Evolutionary conservation across 371 early-diverging fungal genomes (phyloP).

Genomic region (Smittium mucronatum): DNA sequence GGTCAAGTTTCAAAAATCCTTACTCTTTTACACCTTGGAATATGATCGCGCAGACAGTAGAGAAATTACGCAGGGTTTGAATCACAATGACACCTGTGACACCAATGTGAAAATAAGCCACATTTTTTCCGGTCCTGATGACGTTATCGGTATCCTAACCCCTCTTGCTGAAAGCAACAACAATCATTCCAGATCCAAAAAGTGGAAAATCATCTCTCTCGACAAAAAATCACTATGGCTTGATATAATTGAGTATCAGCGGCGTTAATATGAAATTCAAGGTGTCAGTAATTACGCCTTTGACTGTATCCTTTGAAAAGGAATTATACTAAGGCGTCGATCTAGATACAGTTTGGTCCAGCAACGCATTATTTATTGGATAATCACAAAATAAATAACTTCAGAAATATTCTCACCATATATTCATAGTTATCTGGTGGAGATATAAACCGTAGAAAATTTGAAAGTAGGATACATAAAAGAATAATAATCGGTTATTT

Average conservation of each 20-base stretch:
- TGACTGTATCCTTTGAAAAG: not conserved
- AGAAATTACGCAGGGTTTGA: not conserved
- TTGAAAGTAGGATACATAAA: not conserved
- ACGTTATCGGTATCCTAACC: not conserved
- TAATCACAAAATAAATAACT: not conserved
- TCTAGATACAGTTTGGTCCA: not conserved
- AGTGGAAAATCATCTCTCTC: not conserved
- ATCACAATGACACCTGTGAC: not conserved
- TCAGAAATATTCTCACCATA: not conserved
- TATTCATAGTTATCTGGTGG: not conserved
- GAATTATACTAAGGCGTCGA: not conserved
- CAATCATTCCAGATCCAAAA: not conserved
- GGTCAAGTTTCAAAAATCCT: not conserved
- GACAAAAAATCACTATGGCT: not conserved
- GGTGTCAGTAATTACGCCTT: not conserved
- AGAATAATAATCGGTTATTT: not conserved
- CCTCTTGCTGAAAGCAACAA: not conserved
- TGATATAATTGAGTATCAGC: not conserved
- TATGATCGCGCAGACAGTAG: not conserved
- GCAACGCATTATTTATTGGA: not conserved
- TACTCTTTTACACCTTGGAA: not conserved
- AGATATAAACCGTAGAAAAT: not conserved
- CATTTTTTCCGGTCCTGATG: not conserved
- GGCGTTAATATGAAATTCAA: not conserved
- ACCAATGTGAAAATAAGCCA: not conserved